Evolutionary conservation across 1,139 yeast species (phyloP), one percentile per base, ranked within the genome.

Genomic region (Yamadazyma epiphylla): DNA sequence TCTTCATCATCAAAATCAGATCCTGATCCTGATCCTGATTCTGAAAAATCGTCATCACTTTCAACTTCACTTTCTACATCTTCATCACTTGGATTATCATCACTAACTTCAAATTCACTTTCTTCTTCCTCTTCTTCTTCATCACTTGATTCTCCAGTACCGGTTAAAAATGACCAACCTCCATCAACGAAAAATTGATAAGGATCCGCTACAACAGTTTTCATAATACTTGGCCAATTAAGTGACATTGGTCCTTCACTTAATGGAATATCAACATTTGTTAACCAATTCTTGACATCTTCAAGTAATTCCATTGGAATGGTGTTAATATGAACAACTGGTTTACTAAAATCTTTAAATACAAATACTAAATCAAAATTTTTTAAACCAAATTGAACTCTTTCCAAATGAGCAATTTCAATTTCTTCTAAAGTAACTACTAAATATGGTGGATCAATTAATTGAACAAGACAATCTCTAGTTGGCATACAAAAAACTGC

Each of bases 401-500:
- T 82, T 70, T 91, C 99, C 51, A 91, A 70, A 56, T 91, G 95
- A 11, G 95, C 96, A 38, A 91, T 71, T 63, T 91, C 99, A 42
- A 91, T 85, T 50, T 91, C 98, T 45, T 80, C 88, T 42, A 91
- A 68, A 3, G 95, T 86, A 21, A 91, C 80, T 23, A 91, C 97
- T 55, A 89, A 64, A 53, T 89, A 94, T 27, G 98, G 98, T 5
- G 96, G 94, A 53, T 91, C 98, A 38, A 89, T 77, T 43, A 94
- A 73, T 63, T 89, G 97, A 30, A 91, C 84, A 48, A 91, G 73
- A 68, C 97, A 91, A 56, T 91, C 97, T 49, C 97, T 82, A 0
- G 98, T 88, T 21, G 99, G 99, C 77, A 91, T 86, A 73, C 96
- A 82, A 51, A 84, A 79, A 15, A 91, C 96, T 13, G 95, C 85